Conservation (phyloP, 352 stramenopile species). For the Phytophthora pistaciae region DNA sequence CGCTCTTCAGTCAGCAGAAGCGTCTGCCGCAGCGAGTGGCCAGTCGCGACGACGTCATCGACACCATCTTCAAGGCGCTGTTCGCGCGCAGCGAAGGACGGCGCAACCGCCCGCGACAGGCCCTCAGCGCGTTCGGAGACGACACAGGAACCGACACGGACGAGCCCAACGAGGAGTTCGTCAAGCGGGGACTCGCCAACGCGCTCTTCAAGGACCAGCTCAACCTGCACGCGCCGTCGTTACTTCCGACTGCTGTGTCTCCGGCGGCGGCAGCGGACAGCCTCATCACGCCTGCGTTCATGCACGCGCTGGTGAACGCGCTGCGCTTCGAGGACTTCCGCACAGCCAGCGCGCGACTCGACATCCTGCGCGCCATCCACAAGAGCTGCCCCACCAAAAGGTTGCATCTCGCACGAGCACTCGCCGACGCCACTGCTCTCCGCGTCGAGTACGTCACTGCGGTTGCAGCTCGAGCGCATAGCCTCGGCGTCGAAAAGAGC, state of each 20-base stretch:
- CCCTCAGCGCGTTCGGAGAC: constrained; percentile 75
- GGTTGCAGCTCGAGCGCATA: constrained; percentile 51
- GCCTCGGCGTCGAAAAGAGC: constrained; percentile 68
- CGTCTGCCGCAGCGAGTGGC: constrained; percentile 76
- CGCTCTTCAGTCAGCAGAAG: constrained; percentile 85
- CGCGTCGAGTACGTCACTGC: constrained; percentile 77
- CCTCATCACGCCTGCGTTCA: constrained; percentile 77
- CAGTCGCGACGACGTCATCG: constrained; percentile 83
- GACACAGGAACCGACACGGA: constrained; percentile 84
- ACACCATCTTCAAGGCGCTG: constrained; percentile 83
- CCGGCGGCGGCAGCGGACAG: constrained; percentile 64
- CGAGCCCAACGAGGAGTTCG: constrained; percentile 86
- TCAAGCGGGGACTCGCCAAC: constrained; percentile 80
- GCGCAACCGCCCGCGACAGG: constrained; percentile 36
- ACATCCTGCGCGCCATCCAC: constrained; percentile 89
- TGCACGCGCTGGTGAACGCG: constrained; percentile 83
- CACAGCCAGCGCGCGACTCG: constrained; percentile 80
- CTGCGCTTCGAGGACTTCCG: constrained; percentile 90
- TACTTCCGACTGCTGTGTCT: constrained; percentile 31
- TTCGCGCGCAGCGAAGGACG: constrained; percentile 56
- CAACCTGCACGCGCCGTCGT: constrained; percentile 34
- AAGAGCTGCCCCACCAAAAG: constrained; percentile 80
- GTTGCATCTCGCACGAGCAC: constrained; percentile 70
- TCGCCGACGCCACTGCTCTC: constrained; percentile 75
- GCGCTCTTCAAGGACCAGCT: constrained; percentile 83